Conservation (phyloP, 768 basidiomycete species). For the Amanita pseudoporphyria region DNA sequence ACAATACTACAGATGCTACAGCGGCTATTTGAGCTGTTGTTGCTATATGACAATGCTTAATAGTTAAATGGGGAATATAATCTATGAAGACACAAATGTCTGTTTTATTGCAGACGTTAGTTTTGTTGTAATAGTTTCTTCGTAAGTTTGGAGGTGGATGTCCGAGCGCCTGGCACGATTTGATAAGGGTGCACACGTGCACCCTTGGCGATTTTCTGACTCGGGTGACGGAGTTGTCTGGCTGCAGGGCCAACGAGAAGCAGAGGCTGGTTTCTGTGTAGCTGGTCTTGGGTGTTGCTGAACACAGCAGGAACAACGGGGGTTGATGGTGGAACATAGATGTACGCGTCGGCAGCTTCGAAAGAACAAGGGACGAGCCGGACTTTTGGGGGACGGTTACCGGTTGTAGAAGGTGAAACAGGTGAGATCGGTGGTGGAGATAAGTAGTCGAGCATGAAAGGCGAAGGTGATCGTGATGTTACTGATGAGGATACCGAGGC, state of each 20-base stretch:
- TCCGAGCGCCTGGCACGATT: conserved; percentile 10
- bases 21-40: neutral
- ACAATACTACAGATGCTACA: neutral
- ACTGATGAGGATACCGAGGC: conserved; percentile 29
- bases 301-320: conserved; percentile 14
- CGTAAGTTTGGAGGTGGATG: neutral
- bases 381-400: conserved; percentile 14
- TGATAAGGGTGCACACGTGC: conserved; percentile 47
- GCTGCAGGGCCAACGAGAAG: conserved; percentile 43
- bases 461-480: conserved; percentile 30
- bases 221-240: conserved; percentile 32
- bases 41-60: neutral
- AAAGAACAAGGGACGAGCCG: conserved; percentile 41
- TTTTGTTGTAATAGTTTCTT: neutral
- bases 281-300: conserved; percentile 15
- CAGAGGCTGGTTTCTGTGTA: conserved; percentile 17
- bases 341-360: conserved; percentile 42
- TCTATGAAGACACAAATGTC: neutral
- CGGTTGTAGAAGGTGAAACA: conserved; percentile 10
- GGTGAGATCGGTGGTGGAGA: conserved; percentile 14
- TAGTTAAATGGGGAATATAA: neutral
- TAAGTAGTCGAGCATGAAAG: conserved; percentile 16
- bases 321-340: conserved; percentile 28
- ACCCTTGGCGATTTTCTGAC: conserved; percentile 31
- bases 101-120: neutral